Evolutionary conservation across 2,329 filamentous ascomycete species (phyloP), one percentile per base, ranked within the genome.

Genomic region (Cladophialophora chaetospira): DNA sequence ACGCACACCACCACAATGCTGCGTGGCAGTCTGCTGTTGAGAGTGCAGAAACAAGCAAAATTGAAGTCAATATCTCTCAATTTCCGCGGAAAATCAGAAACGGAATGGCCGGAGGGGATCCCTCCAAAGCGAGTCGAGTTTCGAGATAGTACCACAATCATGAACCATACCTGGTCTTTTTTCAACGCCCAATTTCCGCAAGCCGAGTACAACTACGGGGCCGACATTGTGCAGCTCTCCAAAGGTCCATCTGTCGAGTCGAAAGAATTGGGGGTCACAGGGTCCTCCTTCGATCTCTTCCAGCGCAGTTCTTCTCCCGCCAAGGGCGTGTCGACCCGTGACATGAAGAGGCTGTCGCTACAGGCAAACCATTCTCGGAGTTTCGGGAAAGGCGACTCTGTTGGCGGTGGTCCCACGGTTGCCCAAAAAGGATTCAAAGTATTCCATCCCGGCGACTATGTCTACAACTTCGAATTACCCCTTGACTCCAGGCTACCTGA

Each of bases 91-190:
- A 88, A 86, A 69, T 90, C 91, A 2, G 84, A 88, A 62, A 97
- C 94, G 1, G 91, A 96, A 69, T 99, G 94, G 94, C 93, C 94
- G 13, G 94, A 97, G 76, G 91, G 85, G 82, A 94, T 97, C 26
- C 93, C 94, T 2, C 91, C 92, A 0, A 82, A 87, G 55, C 96
- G 96, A 72, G 82, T 87, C 1, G 89, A 96, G 36, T 85, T 90
- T 51, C 88, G 85, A 66, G 91, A 97, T 69, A 88, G 90, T 61
- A 88, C 94, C 65, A 89, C 86, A 3, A 80, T 97, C 58, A 87
- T 95, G 73, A 93, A 89, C 36, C 92, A 97, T 68, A 93, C 86
- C 15, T 86, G 91, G 74, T 93, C 88, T 0, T 97, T 97, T 70
- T 99, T 97, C 79, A 95, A 97, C 78, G 59, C 70, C 61, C 81